Percentiles rank a stretch among this genome's conserved stretches.
phyloP scores from a whole-genome alignment of 169 alveolate species.

The Plasmodium fragile region DNA sequence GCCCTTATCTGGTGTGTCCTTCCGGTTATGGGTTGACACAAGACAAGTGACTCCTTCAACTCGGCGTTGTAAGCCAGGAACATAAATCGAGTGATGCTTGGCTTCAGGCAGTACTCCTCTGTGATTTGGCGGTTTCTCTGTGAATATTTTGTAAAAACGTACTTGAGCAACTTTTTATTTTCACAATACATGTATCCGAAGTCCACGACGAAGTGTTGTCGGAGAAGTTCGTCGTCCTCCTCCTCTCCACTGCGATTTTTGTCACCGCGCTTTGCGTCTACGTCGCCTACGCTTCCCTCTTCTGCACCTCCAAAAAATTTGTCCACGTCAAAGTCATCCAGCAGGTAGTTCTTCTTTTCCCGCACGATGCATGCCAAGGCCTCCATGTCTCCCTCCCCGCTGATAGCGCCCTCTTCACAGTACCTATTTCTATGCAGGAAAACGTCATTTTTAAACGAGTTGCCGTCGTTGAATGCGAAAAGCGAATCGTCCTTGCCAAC shows the following conservation, averaged over 20 bases:
- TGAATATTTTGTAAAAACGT: conserved; percentile 64
- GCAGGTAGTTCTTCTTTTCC: conserved; percentile 11
- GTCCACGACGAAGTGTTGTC: conserved; percentile 60
- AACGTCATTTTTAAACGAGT: conserved; percentile 56
- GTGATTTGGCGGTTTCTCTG: not conserved
- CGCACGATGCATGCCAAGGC: not conserved
- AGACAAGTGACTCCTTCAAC: conserved; percentile 89
- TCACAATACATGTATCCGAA: conserved; percentile 76
- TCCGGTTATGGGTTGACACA: conserved; percentile 97
- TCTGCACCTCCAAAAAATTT: conserved; percentile 4
- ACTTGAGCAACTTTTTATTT: conserved; percentile 53
- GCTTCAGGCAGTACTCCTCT: conserved; percentile 65
- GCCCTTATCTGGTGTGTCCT: conserved; percentile 98
- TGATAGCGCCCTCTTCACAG: not conserved
- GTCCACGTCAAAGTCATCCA: conserved; percentile 20
- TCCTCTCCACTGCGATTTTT: not conserved
- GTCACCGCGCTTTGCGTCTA: not conserved
- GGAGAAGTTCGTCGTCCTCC: conserved; percentile 5
- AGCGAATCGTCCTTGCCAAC: not conserved
- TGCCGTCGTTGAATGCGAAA: not conserved
- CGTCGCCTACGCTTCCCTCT: not conserved
- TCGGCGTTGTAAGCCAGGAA: conserved; percentile 88
- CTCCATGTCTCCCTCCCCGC: not conserved
- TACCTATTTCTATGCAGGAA: conserved; percentile 29
- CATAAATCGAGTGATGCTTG: conserved; percentile 82